Evolutionary conservation across 257 asterid species (phyloP).

Genomic region (Parsonsia alboflavescens): DNA sequence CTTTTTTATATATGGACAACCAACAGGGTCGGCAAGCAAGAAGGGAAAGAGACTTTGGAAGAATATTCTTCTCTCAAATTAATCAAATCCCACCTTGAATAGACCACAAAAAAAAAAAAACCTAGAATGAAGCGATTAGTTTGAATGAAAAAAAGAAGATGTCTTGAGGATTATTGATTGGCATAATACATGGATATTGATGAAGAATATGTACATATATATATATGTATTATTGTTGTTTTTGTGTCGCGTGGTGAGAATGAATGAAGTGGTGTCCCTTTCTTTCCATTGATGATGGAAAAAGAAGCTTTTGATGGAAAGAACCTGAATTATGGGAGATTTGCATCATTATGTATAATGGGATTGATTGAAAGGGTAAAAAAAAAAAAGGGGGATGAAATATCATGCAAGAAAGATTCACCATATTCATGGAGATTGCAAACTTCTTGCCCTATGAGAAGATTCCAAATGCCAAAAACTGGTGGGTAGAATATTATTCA

Average conservation of each 20-base stretch:
- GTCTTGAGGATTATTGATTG: background rate
- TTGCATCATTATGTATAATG: constrained; percentile 5
- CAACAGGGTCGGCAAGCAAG: background rate
- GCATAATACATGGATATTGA: background rate
- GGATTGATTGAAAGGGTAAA: background rate
- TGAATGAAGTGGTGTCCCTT: constrained; percentile 7
- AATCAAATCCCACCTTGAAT: no score
- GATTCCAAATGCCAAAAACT: background rate
- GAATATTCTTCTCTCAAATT: background rate
- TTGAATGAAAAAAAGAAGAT: no score
- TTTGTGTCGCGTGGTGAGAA: background rate
- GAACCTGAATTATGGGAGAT: constrained; percentile 16
- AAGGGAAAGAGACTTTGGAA: constrained; percentile 6
- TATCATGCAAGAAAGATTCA: background rate
- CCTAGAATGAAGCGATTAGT: no score
- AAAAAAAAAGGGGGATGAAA: background rate
- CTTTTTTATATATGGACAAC: constrained; percentile 10
- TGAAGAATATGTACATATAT: background rate
- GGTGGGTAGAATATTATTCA: constrained; percentile 11
- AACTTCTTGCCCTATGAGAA: background rate
- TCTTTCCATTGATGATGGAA: constrained; percentile 5
- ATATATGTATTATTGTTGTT: constrained; percentile 2
- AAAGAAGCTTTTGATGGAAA: constrained; percentile 8
- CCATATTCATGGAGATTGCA: background rate
- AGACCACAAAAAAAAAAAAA: no score